Percentiles rank a stretch among this genome's conserved stretches.
phyloP scores from a whole-genome alignment of 2,329 filamentous ascomycete species.

The Aspergillus sclerotialis region DNA sequence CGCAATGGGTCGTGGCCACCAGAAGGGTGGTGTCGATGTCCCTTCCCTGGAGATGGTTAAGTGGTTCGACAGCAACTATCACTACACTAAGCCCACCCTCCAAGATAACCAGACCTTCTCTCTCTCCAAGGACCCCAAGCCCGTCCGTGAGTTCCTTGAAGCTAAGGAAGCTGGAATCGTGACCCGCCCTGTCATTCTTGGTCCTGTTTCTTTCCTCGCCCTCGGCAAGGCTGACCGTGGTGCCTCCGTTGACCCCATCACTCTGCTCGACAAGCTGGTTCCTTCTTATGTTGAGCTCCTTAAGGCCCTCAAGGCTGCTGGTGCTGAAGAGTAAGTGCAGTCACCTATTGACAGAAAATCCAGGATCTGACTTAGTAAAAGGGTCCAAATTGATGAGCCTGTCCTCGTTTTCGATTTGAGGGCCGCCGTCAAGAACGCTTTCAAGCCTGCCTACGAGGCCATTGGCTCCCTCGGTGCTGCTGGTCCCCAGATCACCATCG shows the following conservation, averaged over 20 bases:
- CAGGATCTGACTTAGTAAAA: neutral
- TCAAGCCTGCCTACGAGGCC: slow-evolving; percentile 96
- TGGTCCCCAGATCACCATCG: slow-evolving; percentile 80
- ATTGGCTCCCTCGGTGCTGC: slow-evolving; percentile 63
- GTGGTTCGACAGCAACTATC: slow-evolving; percentile 99
- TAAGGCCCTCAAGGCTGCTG: slow-evolving; percentile 86
- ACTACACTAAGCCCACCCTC: slow-evolving; percentile 99
- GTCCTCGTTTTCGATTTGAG: slow-evolving; percentile 91
- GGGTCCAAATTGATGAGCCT: slow-evolving; percentile 96
- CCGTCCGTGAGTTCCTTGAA: slow-evolving; percentile 88
- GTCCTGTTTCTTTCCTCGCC: slow-evolving; percentile 94
- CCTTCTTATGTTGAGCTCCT: slow-evolving; percentile 94
- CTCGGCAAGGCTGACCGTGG: slow-evolving; percentile 97
- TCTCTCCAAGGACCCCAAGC: slow-evolving; percentile 81
- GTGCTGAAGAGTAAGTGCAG: slow-evolving; percentile 61
- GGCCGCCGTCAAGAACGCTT: slow-evolving; percentile 84
- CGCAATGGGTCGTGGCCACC: slow-evolving; percentile 97
- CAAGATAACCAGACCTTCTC: slow-evolving; percentile 97
- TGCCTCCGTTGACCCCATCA: slow-evolving; percentile 87
- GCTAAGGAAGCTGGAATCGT: slow-evolving; percentile 92
- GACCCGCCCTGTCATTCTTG: slow-evolving; percentile 90
- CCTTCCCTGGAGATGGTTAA: slow-evolving; percentile 92
- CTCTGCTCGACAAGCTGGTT: slow-evolving; percentile 84
- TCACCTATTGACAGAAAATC: too few relatives aligned
- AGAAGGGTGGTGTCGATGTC: slow-evolving; percentile 76